Base-by-base conservation (phyloP, 495 filamentous ascomycete species). In the Hypoxylon subgilvum region DNA sequence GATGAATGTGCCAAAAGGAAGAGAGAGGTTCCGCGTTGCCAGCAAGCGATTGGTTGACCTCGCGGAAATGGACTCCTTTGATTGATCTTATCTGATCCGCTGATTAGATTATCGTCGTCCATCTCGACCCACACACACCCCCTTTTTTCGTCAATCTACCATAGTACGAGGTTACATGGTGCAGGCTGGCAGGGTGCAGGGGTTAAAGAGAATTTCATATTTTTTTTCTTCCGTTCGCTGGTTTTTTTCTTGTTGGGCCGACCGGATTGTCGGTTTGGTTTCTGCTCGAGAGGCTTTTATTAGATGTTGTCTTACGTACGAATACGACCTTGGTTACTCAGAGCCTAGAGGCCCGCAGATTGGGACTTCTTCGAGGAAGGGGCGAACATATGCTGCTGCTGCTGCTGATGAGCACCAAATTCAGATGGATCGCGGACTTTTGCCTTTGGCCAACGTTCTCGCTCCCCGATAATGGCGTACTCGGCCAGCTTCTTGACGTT, bases 51-150 rank as follows among this genome's bases (percentile, higher is more conserved):
- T 49, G 54, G 56, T 43, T 53, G n/a, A n/a, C n/a, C n/a, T n/a
- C n/a, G 23, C 23, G 23, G 4, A 4, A 47, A 22, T 31, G 49
- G 47, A 58, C 68, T 65, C 56, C 57, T 63, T 67, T 66, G 66
- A 51, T 66, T 69, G 69, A 72, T 76, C 68, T 77, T 73, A 76
- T 75, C 73, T 70, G 74, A 77, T 77, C 71, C 55, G 61, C 27
- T 71, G 74, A 76, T 76, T 71, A 75, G 72, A 75, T 76, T 54
- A 55, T 46, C 10, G 23, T 38, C 22, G n/a, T 34, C 53, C n/a
- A 17, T 39, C 27, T 35, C 17, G 44, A 41, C 46, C 30, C 36
- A 41, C 13, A 64, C 66, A 59, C 52, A 56, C 31, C 30, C 61
- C 18, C 52, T 38, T 43, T 53, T 41, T 30, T 52, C 56, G 30